These are phyloP conservation scores for Pezicula rhizophila DNA, from an alignment of 2,329 filamentous ascomycete genomes.

Conservation along the genomic window DNA sequence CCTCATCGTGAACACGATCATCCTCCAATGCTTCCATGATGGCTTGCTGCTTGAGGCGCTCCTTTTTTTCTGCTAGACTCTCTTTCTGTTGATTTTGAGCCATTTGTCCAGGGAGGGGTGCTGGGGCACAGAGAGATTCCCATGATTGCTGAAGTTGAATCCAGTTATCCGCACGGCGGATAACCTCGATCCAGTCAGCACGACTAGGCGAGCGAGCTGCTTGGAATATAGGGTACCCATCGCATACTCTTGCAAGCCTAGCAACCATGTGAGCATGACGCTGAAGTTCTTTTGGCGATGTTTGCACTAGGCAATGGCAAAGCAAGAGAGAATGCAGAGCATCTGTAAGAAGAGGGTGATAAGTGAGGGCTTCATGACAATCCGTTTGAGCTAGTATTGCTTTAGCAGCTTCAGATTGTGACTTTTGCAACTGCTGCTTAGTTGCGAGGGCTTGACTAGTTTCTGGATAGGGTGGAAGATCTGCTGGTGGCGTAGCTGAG, in stretches of 20 bases:
- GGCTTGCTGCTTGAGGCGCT: slow-evolving; percentile 56
- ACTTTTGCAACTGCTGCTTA: slow-evolving; percentile 24
- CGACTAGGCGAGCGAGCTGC: slow-evolving; percentile 64
- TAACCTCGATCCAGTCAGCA: slow-evolving; percentile 73
- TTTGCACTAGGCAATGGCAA: slow-evolving; percentile 74
- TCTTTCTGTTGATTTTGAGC: slow-evolving; percentile 31
- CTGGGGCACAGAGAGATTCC: slow-evolving; percentile 64
- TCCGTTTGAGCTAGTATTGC: slow-evolving; percentile 34
- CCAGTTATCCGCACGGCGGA: slow-evolving; percentile 64
- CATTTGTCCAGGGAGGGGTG: slow-evolving; percentile 40
- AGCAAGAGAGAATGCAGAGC: slow-evolving; percentile 73
- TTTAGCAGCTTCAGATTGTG: slow-evolving; percentile 24
- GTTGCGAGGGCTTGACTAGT: slow-evolving; percentile 28
- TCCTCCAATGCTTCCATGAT: slow-evolving; percentile 63
- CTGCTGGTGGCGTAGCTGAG: slow-evolving; percentile 56
- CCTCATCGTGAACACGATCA: slow-evolving; percentile 62
- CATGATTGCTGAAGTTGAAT: slow-evolving; percentile 58
- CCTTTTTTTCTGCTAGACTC: slow-evolving; percentile 49
- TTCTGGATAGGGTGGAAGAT: slow-evolving; percentile 62
- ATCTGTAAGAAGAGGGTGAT: slow-evolving; percentile 74
- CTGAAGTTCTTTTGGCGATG: slow-evolving; percentile 68
- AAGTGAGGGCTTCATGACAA: slow-evolving; percentile 63
- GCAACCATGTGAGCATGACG: slow-evolving; percentile 80
- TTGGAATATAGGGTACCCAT: slow-evolving; percentile 78
- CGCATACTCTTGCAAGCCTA: slow-evolving; percentile 64